Evolutionary conservation across 495 filamentous ascomycete species (phyloP).

Genomic region (Geopyxis carbonaria): DNA sequence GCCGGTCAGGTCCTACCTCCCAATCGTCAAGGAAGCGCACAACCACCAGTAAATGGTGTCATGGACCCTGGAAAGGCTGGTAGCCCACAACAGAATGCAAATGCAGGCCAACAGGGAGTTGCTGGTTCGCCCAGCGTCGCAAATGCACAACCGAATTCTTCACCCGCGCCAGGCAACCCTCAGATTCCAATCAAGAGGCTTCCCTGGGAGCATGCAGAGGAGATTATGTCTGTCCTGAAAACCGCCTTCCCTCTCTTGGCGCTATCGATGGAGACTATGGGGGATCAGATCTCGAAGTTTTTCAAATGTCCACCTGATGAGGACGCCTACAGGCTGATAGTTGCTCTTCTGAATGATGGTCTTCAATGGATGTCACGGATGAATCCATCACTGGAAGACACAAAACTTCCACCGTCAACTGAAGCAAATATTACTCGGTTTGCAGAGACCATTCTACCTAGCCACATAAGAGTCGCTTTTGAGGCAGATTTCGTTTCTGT

Average conservation of each 20-base stretch:
- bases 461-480: slow-evolving; percentile 83
- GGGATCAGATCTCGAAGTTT: slow-evolving; percentile 93
- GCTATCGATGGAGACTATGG: slow-evolving; percentile 98
- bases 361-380: slow-evolving; percentile 62
- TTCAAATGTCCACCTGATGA: slow-evolving; percentile 98
- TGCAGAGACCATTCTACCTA: slow-evolving; percentile 83
- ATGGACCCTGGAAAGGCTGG: slow-evolving; percentile 16
- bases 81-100: slow-evolving; percentile 21
- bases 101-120: slow-evolving; percentile 15
- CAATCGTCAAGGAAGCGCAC: slow-evolving; percentile 26
- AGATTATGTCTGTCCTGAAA: slow-evolving; percentile 84
- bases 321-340: slow-evolving; percentile 94
- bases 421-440: slow-evolving; percentile 94
- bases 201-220: slow-evolving; percentile 89
- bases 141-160: slow-evolving; percentile 24
- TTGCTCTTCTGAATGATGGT: slow-evolving; percentile 87
- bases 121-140: slow-evolving; percentile 19
- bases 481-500: slow-evolving; percentile 86
- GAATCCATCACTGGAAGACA: slow-evolving; percentile 67
- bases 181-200: slow-evolving; percentile 41
- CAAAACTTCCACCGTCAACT: slow-evolving; percentile 74
- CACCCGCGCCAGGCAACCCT: slow-evolving; percentile 23
- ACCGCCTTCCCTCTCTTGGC: slow-evolving; percentile 91
- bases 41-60: slow-evolving; percentile 19
- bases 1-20: slow-evolving; percentile 21